A percentile compares a stretch with the other conserved stretches of the same genome.
phyloP scores from a whole-genome alignment of 2,329 filamentous ascomycete genomes.

The Coniosporium tulheliwenetii region DNA sequence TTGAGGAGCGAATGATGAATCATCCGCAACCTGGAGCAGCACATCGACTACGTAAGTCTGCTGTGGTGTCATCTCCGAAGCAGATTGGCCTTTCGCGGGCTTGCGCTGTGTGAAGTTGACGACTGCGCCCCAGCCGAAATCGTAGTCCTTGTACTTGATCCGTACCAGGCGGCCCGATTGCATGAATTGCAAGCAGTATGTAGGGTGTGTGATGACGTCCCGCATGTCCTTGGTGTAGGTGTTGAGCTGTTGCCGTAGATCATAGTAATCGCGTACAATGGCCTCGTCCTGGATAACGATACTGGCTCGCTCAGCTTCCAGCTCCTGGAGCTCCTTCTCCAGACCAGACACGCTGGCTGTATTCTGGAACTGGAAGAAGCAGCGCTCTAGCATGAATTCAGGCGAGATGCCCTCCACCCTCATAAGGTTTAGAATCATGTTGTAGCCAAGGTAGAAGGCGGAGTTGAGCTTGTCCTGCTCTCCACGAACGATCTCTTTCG shows the following conservation, averaged over 20 bases:
- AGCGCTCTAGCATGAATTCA: constrained; percentile 96
- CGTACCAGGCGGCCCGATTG: constrained; percentile 77
- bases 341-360: constrained; percentile 70
- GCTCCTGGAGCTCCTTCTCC: constrained; percentile 65
- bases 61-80: constrained; percentile 55
- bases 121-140: constrained; percentile 92
- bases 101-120: constrained; percentile 56
- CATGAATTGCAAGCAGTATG: constrained; percentile 70
- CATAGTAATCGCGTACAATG: constrained; percentile 88
- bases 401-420: constrained; percentile 98
- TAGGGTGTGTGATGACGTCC: constrained; percentile 79
- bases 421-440: constrained; percentile 95
- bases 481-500: constrained; percentile 88
- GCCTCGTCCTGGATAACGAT: constrained; percentile 73
- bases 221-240: constrained; percentile 80
- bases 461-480: constrained; percentile 96
- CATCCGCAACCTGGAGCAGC: constrained; percentile 47
- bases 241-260: constrained; percentile 70
- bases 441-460: constrained; percentile 94
- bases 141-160: constrained; percentile 61
- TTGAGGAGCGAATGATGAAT: constrained; percentile 36
- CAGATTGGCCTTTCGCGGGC: constrained; percentile 46
- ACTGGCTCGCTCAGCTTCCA: constrained; percentile 59
- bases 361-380: constrained; percentile 97
- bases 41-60: constrained; percentile 75